Evolutionary conservation across 1,284 basidiomycete species (phyloP).

Genomic region (Irpex lacteus): DNA sequence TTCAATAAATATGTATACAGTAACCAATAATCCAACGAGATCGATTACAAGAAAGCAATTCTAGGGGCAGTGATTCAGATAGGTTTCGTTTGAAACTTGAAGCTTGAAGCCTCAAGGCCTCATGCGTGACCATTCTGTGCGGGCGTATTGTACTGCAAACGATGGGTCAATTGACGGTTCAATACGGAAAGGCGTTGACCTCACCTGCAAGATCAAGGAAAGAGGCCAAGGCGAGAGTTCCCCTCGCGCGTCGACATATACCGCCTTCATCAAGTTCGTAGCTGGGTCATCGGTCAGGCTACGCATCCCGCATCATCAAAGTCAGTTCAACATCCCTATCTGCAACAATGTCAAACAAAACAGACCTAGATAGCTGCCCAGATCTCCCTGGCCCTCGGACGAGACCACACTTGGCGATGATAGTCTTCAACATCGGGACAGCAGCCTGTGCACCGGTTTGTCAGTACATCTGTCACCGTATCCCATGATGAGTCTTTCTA

Average conservation of each 20-base stretch:
- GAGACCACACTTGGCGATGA: constrained; percentile 1
- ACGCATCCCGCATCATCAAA: neutral
- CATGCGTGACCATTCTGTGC: too few species aligned
- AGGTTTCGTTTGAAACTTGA: neutral
- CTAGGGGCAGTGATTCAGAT: neutral
- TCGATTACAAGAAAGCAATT: neutral
- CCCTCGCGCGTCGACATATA: constrained; percentile 8
- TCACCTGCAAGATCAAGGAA: constrained; percentile 10
- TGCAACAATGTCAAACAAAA: too few species aligned
- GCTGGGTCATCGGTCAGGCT: constrained; percentile 1
- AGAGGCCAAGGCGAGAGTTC: constrained; percentile 12
- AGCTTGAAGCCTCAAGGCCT: too few species aligned
- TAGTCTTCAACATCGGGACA: constrained; percentile 4
- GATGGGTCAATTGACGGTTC: too few species aligned
- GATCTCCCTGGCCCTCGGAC: constrained; percentile 7
- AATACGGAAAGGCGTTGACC: neutral
- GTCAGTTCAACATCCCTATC: too few species aligned
- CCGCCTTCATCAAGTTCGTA: neutral
- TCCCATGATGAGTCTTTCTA: too few species aligned
- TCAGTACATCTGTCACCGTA: neutral
- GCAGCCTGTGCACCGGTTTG: neutral
- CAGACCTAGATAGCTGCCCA: constrained; percentile 10
- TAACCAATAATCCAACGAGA: neutral
- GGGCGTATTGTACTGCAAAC: neutral
- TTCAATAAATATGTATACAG: neutral